Conservation (phyloP, 202 grass and related monocot species). For the Digitaria exilis region DNA sequence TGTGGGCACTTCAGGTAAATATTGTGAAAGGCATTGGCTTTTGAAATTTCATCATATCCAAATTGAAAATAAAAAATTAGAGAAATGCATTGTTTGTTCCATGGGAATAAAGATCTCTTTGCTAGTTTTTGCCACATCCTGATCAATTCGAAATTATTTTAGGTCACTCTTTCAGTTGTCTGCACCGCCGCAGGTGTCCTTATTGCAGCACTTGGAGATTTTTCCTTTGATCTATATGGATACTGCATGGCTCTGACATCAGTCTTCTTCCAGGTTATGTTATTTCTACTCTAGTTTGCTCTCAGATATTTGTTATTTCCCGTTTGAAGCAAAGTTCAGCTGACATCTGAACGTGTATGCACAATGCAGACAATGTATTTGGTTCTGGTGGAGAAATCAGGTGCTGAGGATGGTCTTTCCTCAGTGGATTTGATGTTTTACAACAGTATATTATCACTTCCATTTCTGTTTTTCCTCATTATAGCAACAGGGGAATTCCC, state of each 20-base stretch:
- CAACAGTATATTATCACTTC: conserved; percentile 83
- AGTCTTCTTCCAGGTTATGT: conserved; percentile 94
- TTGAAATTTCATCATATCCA: background rate
- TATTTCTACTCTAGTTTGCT: conserved; percentile 26
- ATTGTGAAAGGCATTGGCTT: background rate
- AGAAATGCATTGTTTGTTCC: background rate
- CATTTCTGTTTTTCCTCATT: conserved; percentile 90
- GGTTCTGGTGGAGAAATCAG: conserved; percentile 94
- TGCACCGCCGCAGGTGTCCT: conserved; percentile 85
- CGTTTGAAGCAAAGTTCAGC: background rate
- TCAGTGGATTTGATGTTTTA: conserved; percentile 99
- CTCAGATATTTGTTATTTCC: background rate
- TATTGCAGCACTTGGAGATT: conserved; percentile 92
- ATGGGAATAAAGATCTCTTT: background rate
- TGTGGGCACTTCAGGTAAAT: background rate
- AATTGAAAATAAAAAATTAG: background rate
- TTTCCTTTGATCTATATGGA: conserved; percentile 94
- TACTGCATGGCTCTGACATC: conserved; percentile 94
- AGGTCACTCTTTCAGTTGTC: conserved; percentile 93
- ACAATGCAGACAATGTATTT: conserved; percentile 97
- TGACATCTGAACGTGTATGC: conserved; percentile 37
- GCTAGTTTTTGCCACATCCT: background rate
- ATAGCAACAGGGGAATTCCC: conserved; percentile 96
- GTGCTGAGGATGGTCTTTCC: conserved; percentile 92
- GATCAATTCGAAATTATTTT: conserved; percentile 30